Evolutionary conservation across 805 yeast genomes (phyloP), one percentile per base, ranked within the genome.

Genomic region (Cyberlindnera sargentensis): DNA sequence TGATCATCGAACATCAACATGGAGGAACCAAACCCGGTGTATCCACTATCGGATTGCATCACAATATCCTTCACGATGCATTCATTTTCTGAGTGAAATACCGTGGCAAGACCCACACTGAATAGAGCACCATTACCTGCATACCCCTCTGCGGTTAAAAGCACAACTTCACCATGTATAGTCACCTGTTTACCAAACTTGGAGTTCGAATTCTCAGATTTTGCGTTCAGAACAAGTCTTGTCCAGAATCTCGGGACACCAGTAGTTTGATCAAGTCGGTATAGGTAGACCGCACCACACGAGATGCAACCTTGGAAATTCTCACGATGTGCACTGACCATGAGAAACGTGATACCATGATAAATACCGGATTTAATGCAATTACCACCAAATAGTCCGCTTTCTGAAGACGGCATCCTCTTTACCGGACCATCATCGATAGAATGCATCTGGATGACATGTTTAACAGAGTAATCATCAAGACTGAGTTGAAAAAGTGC

Each of bases 51-150:
- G 4, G 9, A 29, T 8, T 51, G 57, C 1, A 60, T 60, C 7
- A 41, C 35, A 26, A 41, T 33, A 26, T 34, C 35, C 20, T 29
- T 36, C 5, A 11, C 28, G 6, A 42, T 28, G 11, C 20, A 4
- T 26, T 25, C 36, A 3, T 28, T 8, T 15, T 36, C 11, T 8
- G 37, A 3, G 20, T 34, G 33, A 23, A 46, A 34, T 11, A 55
- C 34, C 23, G 48, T 51, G 39, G 34, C 32, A 40, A 72, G 44
- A 3, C 59, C 43, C 1, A 74, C 43, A 31, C 53, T 50, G 71
- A 78, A 79, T 4, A 80, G 59, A 0, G 72, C 70, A 27, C 58
- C 58, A 31, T 29, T 8, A 1, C 80, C 82, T 1, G 79, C 80
- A 43, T 57, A 56, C 3, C 73, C 75, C 1, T 76, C 73, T 0